These are phyloP conservation scores for Eremothecium gossypii DNA, from an alignment of 1,139 yeast genomes.

Conservation along the genomic window DNA sequence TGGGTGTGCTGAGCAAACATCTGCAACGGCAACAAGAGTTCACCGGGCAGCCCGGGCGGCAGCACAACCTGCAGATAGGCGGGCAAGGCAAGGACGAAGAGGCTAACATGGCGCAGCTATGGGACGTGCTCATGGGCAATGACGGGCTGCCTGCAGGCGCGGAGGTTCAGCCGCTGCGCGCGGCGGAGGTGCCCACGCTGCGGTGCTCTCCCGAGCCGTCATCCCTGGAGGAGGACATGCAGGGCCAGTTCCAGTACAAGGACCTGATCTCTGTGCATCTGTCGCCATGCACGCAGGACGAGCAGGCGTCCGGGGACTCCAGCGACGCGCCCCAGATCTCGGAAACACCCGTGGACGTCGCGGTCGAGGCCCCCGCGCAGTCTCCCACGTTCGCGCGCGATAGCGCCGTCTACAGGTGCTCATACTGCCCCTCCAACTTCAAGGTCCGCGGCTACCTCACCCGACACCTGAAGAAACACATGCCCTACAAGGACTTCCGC, in stretches of 20 bases:
- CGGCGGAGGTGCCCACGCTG: not conserved
- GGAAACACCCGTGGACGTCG: not conserved
- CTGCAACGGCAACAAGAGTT: slow-evolving; percentile 5
- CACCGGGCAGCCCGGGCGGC: not conserved
- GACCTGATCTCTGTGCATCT: too few species aligned
- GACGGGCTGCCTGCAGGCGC: slow-evolving; percentile 1
- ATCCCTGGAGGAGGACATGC: slow-evolving; percentile 10
- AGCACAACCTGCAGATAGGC: not conserved
- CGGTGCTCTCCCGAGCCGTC: slow-evolving; percentile 1
- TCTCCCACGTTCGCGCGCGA: not conserved
- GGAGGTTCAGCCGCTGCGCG: not conserved
- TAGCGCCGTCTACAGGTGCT: slow-evolving; percentile 32
- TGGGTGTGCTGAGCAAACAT: slow-evolving; percentile 8
- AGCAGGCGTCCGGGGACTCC: not conserved
- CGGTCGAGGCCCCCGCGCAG: not conserved
- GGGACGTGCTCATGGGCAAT: slow-evolving; percentile 1
- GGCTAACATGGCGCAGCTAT: not conserved
- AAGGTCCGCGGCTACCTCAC: slow-evolving; percentile 80
- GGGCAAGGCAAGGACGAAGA: not conserved
- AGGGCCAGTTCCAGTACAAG: slow-evolving; percentile 5
- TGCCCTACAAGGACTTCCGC: slow-evolving; percentile 62
- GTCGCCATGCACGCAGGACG: not conserved
- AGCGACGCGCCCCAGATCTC: not conserved
- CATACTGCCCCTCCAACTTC: slow-evolving; percentile 61
- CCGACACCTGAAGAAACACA: slow-evolving; percentile 79